Base-by-base conservation (phyloP, 805 yeast genomes). In the Ogataea pilisensis region DNA sequence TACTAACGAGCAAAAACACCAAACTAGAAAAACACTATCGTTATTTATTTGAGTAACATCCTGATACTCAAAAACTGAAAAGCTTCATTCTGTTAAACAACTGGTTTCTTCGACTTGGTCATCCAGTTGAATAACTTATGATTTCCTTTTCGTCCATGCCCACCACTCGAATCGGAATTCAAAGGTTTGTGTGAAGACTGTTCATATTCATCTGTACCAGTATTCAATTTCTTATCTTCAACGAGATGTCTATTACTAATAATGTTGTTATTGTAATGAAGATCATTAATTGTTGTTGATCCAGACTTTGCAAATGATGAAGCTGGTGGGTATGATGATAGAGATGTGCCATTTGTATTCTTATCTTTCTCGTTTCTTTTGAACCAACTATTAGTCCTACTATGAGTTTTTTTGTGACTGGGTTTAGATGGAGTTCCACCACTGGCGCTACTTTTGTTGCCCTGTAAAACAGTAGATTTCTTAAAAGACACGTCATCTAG, bases 71-170 rank as follows among this genome's bases (percentile, higher is more conserved):
- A n/a, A n/a, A n/a, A n/a, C n/a, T n/a, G n/a, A 11, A 22, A 22
- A 11, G 26, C 11, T 8, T 31, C 26, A 25, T 33, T 25, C 24
- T 8, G 12, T 42, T 37, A 39, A 24, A 26, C 32, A 17, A 42
- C 44, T 16, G 39, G 18, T 27, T 44, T 47, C 25, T 45, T 44
- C 28, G 51, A 34, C 29, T 42, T 50, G 17, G 41, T 38, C 39
- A 50, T 45, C 54, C 54, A 50, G 31, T 43, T 38, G 34, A 47
- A 38, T 2, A 50, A 35, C 31, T 38, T 38, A 18, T 31, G 25
- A 16, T 31, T 22, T 7, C 41, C 29, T 17, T 26, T 13, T 11
- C 21, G 12, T 22, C 28, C 29, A 9, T 13, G 22, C n/a, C n/a
- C n/a, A n/a, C n/a, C n/a, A n/a, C n/a, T n/a, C n/a, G n/a, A n/a